Evolutionary conservation across 371 early-diverging fungal species (phyloP).

Genomic region (Zopfochytrium polystomum): DNA sequence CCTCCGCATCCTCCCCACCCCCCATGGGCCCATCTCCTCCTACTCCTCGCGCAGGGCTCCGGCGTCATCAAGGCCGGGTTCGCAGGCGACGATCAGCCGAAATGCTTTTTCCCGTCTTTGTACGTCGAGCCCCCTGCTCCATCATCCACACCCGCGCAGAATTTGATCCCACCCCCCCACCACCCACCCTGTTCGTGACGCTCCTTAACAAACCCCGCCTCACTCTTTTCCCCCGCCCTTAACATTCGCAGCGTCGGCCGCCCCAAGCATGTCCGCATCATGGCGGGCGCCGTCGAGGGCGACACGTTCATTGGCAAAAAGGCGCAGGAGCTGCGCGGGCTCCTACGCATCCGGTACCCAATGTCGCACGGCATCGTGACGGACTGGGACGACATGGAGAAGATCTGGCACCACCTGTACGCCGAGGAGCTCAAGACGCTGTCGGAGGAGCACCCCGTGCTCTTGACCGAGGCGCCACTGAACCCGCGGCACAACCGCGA

Average conservation of each 20-base stretch:
- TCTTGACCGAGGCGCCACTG: conserved; percentile 92
- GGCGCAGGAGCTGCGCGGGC: conserved; percentile 90
- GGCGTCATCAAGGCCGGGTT: conserved; percentile 97
- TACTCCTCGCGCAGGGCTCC: conserved; percentile 66
- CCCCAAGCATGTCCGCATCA: conserved; percentile 90
- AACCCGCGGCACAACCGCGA: conserved; percentile 89
- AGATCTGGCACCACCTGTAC: conserved; percentile 94
- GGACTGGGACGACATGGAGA: conserved; percentile 96
- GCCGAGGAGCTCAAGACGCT: conserved; percentile 87
- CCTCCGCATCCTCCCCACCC: neutral
- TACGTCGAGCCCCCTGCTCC: conserved; percentile 38
- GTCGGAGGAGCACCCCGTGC: conserved; percentile 95
- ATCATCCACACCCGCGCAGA: neutral
- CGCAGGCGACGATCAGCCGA: conserved; percentile 94
- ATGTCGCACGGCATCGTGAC: conserved; percentile 94
- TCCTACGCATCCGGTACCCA: conserved; percentile 88
- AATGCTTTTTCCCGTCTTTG: conserved; percentile 87
- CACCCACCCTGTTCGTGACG: neutral
- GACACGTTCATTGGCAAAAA: conserved; percentile 89
- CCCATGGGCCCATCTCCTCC: neutral
- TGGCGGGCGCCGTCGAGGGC: conserved; percentile 96
- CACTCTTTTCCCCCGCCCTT: conserved; percentile 1
- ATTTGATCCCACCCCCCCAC: conserved; percentile 4
- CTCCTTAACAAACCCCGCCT: neutral
- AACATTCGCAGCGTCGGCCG: conserved; percentile 73